Conservation (phyloP, 139 green algal genomes). For the Marvania coccoides region DNA sequence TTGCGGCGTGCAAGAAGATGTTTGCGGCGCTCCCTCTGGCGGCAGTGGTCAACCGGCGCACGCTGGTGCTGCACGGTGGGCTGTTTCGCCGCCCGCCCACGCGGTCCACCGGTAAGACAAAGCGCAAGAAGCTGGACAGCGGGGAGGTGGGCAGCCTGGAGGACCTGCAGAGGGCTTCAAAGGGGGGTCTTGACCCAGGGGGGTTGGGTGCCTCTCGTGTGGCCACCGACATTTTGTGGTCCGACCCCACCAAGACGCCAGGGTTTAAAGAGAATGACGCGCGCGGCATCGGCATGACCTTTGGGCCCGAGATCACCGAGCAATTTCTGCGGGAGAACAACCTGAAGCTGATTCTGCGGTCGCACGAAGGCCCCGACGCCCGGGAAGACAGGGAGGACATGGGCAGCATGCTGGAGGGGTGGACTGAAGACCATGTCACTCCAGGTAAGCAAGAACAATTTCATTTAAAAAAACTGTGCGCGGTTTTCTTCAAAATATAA, state of each 20-base stretch:
- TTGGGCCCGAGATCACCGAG: conserved; percentile 84
- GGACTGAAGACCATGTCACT: conserved; percentile 74
- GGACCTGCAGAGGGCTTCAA: conserved; percentile 57
- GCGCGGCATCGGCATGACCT: conserved; percentile 82
- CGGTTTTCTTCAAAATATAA: no score
- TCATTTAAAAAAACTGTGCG: no score
- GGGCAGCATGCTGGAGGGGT: conserved; percentile 62
- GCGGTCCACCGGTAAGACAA: background rate
- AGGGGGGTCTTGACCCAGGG: conserved; percentile 74
- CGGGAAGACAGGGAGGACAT: conserved; percentile 63
- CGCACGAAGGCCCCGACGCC: conserved; percentile 90
- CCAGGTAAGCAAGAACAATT: conserved; percentile 31
- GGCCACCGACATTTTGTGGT: conserved; percentile 90
- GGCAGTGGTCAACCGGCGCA: conserved; percentile 49
- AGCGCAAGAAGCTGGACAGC: conserved; percentile 19
- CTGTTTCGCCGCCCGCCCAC: conserved; percentile 18
- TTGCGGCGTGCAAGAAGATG: conserved; percentile 43
- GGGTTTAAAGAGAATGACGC: conserved; percentile 67
- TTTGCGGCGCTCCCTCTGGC: conserved; percentile 73
- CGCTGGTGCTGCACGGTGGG: conserved; percentile 86
- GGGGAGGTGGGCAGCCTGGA: conserved; percentile 50
- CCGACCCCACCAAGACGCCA: conserved; percentile 52
- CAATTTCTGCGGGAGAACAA: conserved; percentile 51
- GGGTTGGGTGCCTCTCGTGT: conserved; percentile 44
- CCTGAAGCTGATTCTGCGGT: conserved; percentile 60